Base-by-base conservation (phyloP, 306 rosid species). In the Quercus suber region DNA sequence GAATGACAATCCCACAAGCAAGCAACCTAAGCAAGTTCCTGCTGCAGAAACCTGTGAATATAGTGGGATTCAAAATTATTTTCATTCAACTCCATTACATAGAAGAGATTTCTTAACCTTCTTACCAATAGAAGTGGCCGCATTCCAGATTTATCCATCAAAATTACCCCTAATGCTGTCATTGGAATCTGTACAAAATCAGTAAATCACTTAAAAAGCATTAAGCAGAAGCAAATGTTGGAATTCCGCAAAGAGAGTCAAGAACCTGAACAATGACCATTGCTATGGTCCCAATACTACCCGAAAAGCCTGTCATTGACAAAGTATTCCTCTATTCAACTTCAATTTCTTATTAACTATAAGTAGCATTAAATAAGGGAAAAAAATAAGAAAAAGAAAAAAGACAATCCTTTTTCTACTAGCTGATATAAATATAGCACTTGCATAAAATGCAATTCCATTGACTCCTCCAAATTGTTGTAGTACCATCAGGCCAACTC, bases 401-500 rank as follows among this genome's bases (percentile, higher is more conserved):
- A 31, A 4, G 35, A 31, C 5, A 31, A 31, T 31, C 6, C 35
- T 31, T 31, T 31, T 31, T 31, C 11, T 73, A 78, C 83, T 77
- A 1, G 83, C 77, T 3, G 73, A 30, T 8, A 58, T 31, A 12
- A 83, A 35, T 53, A 83, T 78, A n/a, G 91, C 71, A 68, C 88
- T 91, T 69, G 94, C 99, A 52, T 94, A 94, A 71, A 91, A 92
- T 55, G 82, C 78, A 78, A 92, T 85, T 76, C 86, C 97, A 64
- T 89, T 89, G 74, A 92, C 87, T 65, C 97, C 99, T 86, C 97
- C 97, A 71, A 92, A 94, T 81, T 94, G 97, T 84, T 91, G 95
- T 30, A 92, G 82, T 60, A 87, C 86, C 97, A 94, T 92, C 73
- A 94, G 82, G 69, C 97, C 99, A 4, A 91, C 92, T 84, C 97